A percentile compares a stretch with the other conserved stretches of the same genome.
Evolutionary conservation across 768 basidiomycete genomes (phyloP).

Genomic region (Calvatia gigantea): DNA sequence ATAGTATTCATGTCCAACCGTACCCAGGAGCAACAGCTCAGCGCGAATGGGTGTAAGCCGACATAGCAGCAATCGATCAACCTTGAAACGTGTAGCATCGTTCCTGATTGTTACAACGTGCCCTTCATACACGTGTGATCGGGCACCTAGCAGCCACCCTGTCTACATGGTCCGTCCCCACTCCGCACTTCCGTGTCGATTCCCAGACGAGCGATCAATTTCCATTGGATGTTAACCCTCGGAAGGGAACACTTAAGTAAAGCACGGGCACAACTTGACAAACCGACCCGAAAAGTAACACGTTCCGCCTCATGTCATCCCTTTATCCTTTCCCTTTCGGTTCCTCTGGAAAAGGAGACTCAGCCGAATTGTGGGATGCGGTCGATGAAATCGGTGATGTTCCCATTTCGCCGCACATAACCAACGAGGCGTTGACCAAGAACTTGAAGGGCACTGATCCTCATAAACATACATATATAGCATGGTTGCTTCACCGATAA

Average conservation of each 20-base stretch:
- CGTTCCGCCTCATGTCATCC: not conserved
- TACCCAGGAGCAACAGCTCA: too few species aligned
- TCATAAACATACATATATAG: conserved; percentile 1
- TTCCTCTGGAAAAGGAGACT: not conserved
- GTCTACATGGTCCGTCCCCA: not conserved
- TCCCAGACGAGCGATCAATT: not conserved
- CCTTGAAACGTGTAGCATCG: conserved; percentile 15
- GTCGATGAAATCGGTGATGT: not conserved
- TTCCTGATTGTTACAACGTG: conserved; percentile 15
- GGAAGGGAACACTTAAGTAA: not conserved
- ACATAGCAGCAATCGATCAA: not conserved
- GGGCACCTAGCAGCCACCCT: not conserved
- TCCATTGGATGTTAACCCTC: not conserved
- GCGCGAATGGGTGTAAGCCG: too few species aligned
- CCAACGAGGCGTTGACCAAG: conserved; percentile 7
- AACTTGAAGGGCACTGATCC: not conserved
- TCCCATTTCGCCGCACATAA: not conserved
- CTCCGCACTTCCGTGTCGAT: conserved; percentile 8
- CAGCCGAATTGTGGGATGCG: not conserved
- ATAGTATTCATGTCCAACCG: too few species aligned
- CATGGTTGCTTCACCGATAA: not conserved
- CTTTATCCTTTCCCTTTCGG: not conserved
- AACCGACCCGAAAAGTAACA: not conserved
- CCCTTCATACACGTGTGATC: conserved; percentile 9
- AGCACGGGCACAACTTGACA: not conserved